Evolutionary conservation across 2,329 filamentous ascomycete species (phyloP).

Genomic region (Penicillium griseofulvum): DNA sequence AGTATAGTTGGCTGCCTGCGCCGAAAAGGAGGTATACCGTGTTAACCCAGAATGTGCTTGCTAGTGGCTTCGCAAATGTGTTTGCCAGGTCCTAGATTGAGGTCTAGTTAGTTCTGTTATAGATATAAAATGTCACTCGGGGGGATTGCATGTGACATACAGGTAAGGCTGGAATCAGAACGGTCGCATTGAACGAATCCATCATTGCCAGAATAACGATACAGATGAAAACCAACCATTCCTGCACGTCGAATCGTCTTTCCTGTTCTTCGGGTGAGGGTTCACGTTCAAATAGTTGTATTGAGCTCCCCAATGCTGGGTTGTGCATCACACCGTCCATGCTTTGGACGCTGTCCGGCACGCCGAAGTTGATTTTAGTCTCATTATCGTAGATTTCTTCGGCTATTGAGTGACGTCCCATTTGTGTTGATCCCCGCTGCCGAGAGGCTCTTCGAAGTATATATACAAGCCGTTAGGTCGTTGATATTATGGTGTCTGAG

Average conservation of each 20-base stretch:
- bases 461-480: background rate
- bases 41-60: constrained; percentile 50
- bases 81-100: constrained; percentile 32
- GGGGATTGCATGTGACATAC: constrained; percentile 27
- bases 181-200: constrained; percentile 51
- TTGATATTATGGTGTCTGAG: background rate
- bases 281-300: constrained; percentile 22
- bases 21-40: constrained; percentile 48
- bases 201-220: constrained; percentile 48
- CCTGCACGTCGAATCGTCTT: constrained; percentile 42
- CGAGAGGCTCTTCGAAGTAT: background rate
- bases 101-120: background rate
- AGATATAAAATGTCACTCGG: background rate
- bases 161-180: constrained; percentile 48
- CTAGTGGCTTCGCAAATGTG: constrained; percentile 35
- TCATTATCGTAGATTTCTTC: constrained; percentile 15
- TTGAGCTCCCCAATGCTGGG: constrained; percentile 16
- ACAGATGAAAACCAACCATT: constrained; percentile 44
- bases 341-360: constrained; percentile 15
- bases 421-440: constrained; percentile 1
- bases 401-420: constrained; percentile 13
- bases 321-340: constrained; percentile 9
- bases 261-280: constrained; percentile 11
- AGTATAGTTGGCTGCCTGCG: constrained; percentile 29
- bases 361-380: constrained; percentile 13